Conservation (phyloP, 305 asterid species). For the Petunia hybrid region DNA sequence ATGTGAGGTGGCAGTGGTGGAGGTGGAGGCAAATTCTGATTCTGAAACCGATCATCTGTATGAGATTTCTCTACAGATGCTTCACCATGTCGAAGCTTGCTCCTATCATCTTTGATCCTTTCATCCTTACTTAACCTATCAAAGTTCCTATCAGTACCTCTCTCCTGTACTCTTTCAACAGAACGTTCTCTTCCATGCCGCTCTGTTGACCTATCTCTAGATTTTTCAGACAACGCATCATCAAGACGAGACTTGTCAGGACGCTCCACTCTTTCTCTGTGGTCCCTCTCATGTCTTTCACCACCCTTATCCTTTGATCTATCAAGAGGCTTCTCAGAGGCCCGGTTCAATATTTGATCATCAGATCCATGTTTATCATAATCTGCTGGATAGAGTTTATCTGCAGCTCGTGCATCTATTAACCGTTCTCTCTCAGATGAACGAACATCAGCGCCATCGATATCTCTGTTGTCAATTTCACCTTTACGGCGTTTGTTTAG, state of each 20-base stretch:
- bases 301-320: slow-evolving; percentile 82
- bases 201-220: slow-evolving; percentile 87
- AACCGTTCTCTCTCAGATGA: slow-evolving; percentile 77
- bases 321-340: slow-evolving; percentile 66
- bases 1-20: slow-evolving; percentile 97
- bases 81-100: slow-evolving; percentile 70
- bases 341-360: slow-evolving; percentile 65
- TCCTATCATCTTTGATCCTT: slow-evolving; percentile 78
- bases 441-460: slow-evolving; percentile 70
- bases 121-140: slow-evolving; percentile 86
- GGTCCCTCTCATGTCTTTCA: slow-evolving; percentile 88
- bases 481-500: slow-evolving; percentile 88
- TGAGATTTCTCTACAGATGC: slow-evolving; percentile 69
- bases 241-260: slow-evolving; percentile 85
- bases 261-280: slow-evolving; percentile 77
- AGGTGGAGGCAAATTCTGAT: slow-evolving; percentile 93
- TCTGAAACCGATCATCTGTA: slow-evolving; percentile 76
- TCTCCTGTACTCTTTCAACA: slow-evolving; percentile 81
- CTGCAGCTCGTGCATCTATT: slow-evolving; percentile 59
- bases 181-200: slow-evolving; percentile 92
- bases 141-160: slow-evolving; percentile 77
- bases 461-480: slow-evolving; percentile 74
- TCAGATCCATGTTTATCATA: slow-evolving; percentile 67
- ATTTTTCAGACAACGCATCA: slow-evolving; percentile 72
- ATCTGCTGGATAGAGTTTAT: slow-evolving; percentile 59